Conservation (phyloP, 2,329 filamentous ascomycete genomes). For the Onygena corvina region DNA sequence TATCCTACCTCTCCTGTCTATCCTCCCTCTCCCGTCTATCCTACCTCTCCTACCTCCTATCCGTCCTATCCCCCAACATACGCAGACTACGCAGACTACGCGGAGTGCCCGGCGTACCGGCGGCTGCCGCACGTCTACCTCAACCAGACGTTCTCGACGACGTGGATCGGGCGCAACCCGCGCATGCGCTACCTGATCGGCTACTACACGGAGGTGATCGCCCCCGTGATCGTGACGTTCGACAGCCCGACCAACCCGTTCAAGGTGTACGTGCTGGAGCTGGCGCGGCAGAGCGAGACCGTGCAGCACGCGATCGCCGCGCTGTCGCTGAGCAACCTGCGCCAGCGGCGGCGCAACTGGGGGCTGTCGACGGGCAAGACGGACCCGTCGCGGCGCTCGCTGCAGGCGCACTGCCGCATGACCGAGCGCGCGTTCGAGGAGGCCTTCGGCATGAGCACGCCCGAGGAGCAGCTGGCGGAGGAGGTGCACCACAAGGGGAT, state of each 20-base stretch:
- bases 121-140: background rate
- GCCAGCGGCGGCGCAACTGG: slow-evolving; percentile 56
- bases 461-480: slow-evolving; percentile 54
- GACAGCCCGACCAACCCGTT: slow-evolving; percentile 80
- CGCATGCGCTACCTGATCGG: slow-evolving; percentile 83
- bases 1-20: no score
- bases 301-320: slow-evolving; percentile 90
- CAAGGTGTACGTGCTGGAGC: slow-evolving; percentile 63
- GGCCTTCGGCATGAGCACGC: slow-evolving; percentile 31
- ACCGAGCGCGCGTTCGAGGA: slow-evolving; percentile 30
- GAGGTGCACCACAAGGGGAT: slow-evolving; percentile 76
- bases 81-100: no score
- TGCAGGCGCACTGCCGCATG: slow-evolving; percentile 34
- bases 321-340: slow-evolving; percentile 74
- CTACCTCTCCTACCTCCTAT: no score
- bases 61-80: no score
- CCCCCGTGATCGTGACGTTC: slow-evolving; percentile 80
- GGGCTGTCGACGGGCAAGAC: slow-evolving; percentile 44
- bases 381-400: slow-evolving; percentile 39
- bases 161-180: slow-evolving; percentile 51
- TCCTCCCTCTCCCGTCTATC: no score
- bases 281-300: slow-evolving; percentile 66
- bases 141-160: background rate
- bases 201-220: slow-evolving; percentile 88
- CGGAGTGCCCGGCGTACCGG: no score